Conservation (phyloP, 495 filamentous ascomycete genomes). For the Lasiosphaeria hispida region DNA sequence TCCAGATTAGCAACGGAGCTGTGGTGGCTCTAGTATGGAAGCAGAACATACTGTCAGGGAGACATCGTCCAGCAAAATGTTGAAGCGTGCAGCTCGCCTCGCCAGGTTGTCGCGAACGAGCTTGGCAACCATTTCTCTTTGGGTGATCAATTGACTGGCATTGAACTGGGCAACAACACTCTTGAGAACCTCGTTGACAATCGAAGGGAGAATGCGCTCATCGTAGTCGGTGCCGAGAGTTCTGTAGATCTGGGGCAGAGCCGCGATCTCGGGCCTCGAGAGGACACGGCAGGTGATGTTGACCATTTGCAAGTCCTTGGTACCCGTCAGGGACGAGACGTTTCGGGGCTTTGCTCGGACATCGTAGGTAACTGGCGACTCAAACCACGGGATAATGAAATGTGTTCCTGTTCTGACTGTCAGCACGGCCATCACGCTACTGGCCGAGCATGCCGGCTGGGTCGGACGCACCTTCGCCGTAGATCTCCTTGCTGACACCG, state of each 20-base stretch:
- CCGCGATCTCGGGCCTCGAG: slow-evolving; percentile 79
- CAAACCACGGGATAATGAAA: slow-evolving; percentile 90
- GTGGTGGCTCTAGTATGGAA: neutral
- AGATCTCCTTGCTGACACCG: slow-evolving; percentile 96
- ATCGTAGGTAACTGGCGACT: slow-evolving; percentile 94
- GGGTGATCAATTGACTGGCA: slow-evolving; percentile 95
- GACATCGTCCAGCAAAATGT: slow-evolving; percentile 96
- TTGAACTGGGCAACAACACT: slow-evolving; percentile 99
- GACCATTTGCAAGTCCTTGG: slow-evolving; percentile 99
- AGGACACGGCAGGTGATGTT: slow-evolving; percentile 99
- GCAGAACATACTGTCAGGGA: slow-evolving; percentile 76
- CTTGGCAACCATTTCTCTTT: slow-evolving; percentile 91
- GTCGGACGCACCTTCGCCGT: slow-evolving; percentile 73
- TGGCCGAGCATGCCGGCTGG: neutral
- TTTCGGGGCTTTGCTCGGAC: slow-evolving; percentile 96
- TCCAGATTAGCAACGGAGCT: slow-evolving; percentile 20
- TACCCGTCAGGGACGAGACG: slow-evolving; percentile 94
- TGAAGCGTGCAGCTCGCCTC: slow-evolving; percentile 87
- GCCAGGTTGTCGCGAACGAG: slow-evolving; percentile 92
- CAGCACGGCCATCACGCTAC: neutral
- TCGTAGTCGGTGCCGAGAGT: slow-evolving; percentile 96
- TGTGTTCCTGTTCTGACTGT: slow-evolving; percentile 69
- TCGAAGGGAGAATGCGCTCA: slow-evolving; percentile 92
- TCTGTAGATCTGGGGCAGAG: slow-evolving; percentile 93
- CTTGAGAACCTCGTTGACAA: slow-evolving; percentile 98